These are phyloP conservation scores for Boletus rex-veris DNA, from an alignment of 768 basidiomycete species.

Conservation along the genomic window DNA sequence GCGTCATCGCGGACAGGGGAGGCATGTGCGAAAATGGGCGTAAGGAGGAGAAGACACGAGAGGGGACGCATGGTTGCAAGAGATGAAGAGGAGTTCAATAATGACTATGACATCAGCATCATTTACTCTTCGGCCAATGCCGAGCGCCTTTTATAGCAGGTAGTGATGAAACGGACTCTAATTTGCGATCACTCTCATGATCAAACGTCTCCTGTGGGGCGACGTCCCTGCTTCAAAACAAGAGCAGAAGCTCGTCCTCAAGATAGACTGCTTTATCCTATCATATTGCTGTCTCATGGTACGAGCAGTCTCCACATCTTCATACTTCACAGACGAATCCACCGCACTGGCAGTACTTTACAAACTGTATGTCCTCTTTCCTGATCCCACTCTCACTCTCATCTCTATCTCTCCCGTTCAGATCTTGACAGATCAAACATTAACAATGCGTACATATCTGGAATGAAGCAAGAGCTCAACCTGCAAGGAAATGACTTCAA, in stretches of 20 bases:
- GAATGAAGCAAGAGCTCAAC: slow-evolving; percentile 68
- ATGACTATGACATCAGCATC: too few species aligned
- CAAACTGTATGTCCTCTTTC: slow-evolving; percentile 46
- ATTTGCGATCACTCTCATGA: too few species aligned
- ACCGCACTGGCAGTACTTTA: slow-evolving; percentile 51
- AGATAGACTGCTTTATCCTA: slow-evolving; percentile 65
- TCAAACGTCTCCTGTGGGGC: too few species aligned
- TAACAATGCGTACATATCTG: slow-evolving; percentile 73
- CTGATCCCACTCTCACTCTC: background rate
- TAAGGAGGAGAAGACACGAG: background rate
- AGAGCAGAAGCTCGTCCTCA: slow-evolving; percentile 54
- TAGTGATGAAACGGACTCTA: too few species aligned
- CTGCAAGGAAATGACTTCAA: slow-evolving; percentile 67
- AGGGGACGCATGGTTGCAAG: too few species aligned
- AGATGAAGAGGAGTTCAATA: background rate
- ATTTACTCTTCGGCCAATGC: too few species aligned
- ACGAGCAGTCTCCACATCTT: background rate
- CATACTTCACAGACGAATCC: background rate
- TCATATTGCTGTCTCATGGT: slow-evolving; percentile 73
- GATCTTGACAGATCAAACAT: slow-evolving; percentile 69
- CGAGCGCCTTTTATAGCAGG: too few species aligned
- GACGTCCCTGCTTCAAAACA: background rate
- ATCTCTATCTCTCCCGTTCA: slow-evolving; percentile 19
- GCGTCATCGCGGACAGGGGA: slow-evolving; percentile 26
- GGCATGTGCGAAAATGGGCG: slow-evolving; percentile 17